phyloP scores from a whole-genome alignment of 129 eudicot species.

The Helianthus tuberosus region DNA sequence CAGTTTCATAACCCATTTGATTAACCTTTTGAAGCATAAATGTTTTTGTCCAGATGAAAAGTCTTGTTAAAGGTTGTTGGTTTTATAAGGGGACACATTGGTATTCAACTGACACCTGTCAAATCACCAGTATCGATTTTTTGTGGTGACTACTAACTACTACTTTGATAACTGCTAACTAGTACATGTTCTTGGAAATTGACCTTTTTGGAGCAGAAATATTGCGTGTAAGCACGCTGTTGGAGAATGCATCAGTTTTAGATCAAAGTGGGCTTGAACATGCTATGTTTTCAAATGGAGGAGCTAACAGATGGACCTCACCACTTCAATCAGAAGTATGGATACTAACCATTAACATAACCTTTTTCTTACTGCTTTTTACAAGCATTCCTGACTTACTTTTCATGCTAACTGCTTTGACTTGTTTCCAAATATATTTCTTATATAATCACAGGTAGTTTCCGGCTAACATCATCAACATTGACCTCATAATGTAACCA shows the following conservation, averaged over 20 bases:
- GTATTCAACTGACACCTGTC: slow-evolving; percentile 52
- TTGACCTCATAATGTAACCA: slow-evolving; percentile 38
- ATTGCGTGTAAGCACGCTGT: slow-evolving; percentile 98
- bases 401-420: slow-evolving; percentile 63
- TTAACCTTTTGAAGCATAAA: slow-evolving; percentile 31
- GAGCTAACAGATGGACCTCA: slow-evolving; percentile 98
- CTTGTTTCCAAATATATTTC: slow-evolving; percentile 40
- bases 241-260: slow-evolving; percentile 98
- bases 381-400: slow-evolving; percentile 51
- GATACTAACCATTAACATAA: slow-evolving; percentile 97
- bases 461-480: slow-evolving; percentile 63
- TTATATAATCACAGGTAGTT: slow-evolving; percentile 63
- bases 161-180: slow-evolving; percentile 86
- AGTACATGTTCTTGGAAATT: slow-evolving; percentile 97
- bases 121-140: slow-evolving; percentile 48
- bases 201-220: slow-evolving; percentile 99
- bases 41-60: slow-evolving; percentile 30
- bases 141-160: slow-evolving; percentile 74
- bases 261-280: slow-evolving; percentile 99
- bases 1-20: background rate
- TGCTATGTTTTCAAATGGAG: slow-evolving; percentile 91
- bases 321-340: slow-evolving; percentile 99
- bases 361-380: slow-evolving; percentile 68
- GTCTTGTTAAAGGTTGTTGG: slow-evolving; percentile 30
- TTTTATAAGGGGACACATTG: slow-evolving; percentile 38